Base-by-base conservation (phyloP, 2,329 filamentous ascomycete species). In the Nemania sp. region DNA sequence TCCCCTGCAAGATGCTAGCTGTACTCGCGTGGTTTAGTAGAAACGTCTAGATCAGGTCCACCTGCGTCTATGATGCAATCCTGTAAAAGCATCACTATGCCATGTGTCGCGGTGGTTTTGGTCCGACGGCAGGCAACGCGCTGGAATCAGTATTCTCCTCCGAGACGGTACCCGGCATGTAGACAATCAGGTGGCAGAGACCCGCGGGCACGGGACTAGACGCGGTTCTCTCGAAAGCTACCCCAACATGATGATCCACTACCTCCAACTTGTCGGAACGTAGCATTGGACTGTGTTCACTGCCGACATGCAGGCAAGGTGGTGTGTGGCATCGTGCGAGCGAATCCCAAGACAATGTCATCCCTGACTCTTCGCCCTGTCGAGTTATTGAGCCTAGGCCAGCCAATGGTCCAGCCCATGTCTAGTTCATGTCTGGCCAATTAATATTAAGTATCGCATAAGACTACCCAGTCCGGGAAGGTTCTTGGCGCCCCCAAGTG, bases 161-260 rank as follows among this genome's bases (percentile, higher is more conserved):
- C 43, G 51, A 52, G 24, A 20, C 54, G 53, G 43, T 1, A 11
- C 15, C 66, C 7, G 41, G 26, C 38, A n/a, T n/a, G 45, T 24
- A 49, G 18, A 35, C 20, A 27, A 51, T 58, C 61, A 59, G 53
- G 60, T 53, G 60, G 64, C 29, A 57, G 51, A 52, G 22, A 43
- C 20, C 38, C 47, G 52, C 20, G 27, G 24, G 53, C 68, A 68
- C 53, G 65, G 52, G 68, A 54, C 59, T 65, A 47, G 52, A 55
- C 52, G 27, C 18, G 54, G 24, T 26, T 53, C 13, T 27, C 26
- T 54, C 54, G n/a, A 59, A n/a, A 38, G 1, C 45, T 64, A 69
- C 64, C 64, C 63, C 63, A 67, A 66, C 32, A 47, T 49, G 29
- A 43, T 18, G 51, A 45, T n/a, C 32, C n/a, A 27, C 22, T 7